A percentile compares a stretch with the other conserved stretches of the same genome.
Conservation (phyloP, 108 stramenopile genomes). For the Fragilaria radians region DNA sequence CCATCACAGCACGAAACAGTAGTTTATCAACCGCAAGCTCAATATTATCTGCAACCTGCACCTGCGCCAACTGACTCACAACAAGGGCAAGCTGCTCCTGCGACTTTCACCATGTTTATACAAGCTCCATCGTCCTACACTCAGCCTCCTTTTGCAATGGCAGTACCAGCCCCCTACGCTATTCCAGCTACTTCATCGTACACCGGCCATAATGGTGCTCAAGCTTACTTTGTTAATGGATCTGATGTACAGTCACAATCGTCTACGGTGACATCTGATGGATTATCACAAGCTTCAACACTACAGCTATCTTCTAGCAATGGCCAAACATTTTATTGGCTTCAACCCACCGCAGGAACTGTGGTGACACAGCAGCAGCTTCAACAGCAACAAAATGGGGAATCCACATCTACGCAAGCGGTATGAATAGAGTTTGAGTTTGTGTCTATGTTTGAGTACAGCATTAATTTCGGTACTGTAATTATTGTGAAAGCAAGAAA, state of each 20-base stretch:
- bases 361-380: too few species aligned
- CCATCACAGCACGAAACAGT: background rate
- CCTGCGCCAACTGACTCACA: background rate
- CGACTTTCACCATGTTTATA: background rate
- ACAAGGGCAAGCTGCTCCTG: background rate
- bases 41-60: background rate
- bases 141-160: background rate
- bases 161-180: background rate
- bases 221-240: background rate
- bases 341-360: background rate
- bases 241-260: background rate
- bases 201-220: background rate
- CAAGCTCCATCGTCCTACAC: background rate
- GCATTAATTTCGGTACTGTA: too few species aligned
- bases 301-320: background rate
- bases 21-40: background rate
- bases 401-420: too few species aligned
- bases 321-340: background rate
- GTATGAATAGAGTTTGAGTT: too few species aligned
- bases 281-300: background rate
- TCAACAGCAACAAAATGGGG: too few species aligned
- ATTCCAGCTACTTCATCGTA: background rate
- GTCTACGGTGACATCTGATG: background rate
- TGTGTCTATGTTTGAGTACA: too few species aligned
- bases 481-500: too few species aligned